Evolutionary conservation across 352 stramenopile genomes (phyloP), one percentile per base, ranked within the genome.

Genomic region (Ochromonadaceae sp.): DNA sequence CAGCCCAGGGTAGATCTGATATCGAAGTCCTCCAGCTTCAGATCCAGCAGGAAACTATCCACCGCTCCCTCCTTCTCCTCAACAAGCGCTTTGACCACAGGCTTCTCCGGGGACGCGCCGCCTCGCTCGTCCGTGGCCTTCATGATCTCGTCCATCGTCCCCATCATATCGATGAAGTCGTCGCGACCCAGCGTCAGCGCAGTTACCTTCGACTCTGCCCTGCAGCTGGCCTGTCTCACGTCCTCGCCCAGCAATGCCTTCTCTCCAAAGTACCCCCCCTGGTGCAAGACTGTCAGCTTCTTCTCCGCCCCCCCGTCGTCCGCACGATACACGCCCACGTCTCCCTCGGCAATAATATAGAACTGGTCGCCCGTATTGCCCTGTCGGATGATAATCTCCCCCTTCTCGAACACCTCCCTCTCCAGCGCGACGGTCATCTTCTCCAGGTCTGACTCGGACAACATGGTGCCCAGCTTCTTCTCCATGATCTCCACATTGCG

Each of bases 131-230:
- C 32, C 1, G 35, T 26, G 5, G 40, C 53, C 1, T 74, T 69
- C 35, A 78, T 55, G 25, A 84, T 65, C 65, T 79, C 67, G 48
- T 78, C 68, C 46, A 96, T 71, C 60, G 87, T 82, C 26, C 90
- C 89, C 22, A 97, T 71, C 40, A 92, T 89, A 67, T 91, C 80
- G 56, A 95, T 84, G 59, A 98, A 98, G 66, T 95, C 90, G 40
- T 95, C 85, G 38, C 88, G 81, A 20, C 86, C 88, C 35, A 98
- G 80, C 43, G 87, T 85, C 15, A 74, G 84, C 35, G 68, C 75
- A 41, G 74, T 73, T 14, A 68, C 76, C 46, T 73, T 68, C 34
- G 69, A 68, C 44, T 62, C 68, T 2, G 76, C 76, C 34, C 75
- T 65, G 58, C 74, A 80, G 34, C 72, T 75, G 28, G 76, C 76